phyloP scores from a whole-genome alignment of 208 protist genomes.

The Leishmania gerbilli region DNA sequence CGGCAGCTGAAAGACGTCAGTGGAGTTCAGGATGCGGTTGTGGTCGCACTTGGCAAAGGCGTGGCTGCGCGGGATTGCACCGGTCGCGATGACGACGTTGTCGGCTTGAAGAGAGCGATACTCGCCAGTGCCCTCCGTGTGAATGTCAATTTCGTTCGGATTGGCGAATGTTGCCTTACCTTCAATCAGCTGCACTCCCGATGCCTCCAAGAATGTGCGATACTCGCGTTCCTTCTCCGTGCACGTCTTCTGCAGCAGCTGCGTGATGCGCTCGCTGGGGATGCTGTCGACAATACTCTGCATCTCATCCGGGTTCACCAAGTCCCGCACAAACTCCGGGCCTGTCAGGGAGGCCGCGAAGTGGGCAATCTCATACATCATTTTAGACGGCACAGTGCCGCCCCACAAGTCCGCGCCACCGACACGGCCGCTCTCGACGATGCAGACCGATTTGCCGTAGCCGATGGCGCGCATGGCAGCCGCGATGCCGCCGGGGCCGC shows the following conservation, averaged over 20 bases:
- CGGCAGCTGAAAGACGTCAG: slow-evolving; percentile 54
- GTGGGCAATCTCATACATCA: slow-evolving; percentile 69
- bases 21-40: slow-evolving; percentile 45
- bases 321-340: slow-evolving; percentile 25
- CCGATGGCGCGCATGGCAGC: slow-evolving; percentile 58
- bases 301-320: slow-evolving; percentile 37
- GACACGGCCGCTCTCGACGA: slow-evolving; percentile 55
- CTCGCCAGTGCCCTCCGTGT: slow-evolving; percentile 44
- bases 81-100: slow-evolving; percentile 79
- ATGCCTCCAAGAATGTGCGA: slow-evolving; percentile 24
- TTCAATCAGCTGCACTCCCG: slow-evolving; percentile 56
- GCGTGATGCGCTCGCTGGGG: slow-evolving; percentile 33
- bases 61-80: slow-evolving; percentile 48
- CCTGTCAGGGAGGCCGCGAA: slow-evolving; percentile 38
- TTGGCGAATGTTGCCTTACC: slow-evolving; percentile 66
- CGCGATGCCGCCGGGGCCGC: slow-evolving; percentile 61
- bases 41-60: slow-evolving; percentile 43
- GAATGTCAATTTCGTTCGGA: slow-evolving; percentile 56
- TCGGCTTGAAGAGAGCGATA: slow-evolving; percentile 62
- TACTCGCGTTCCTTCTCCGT: slow-evolving; percentile 43
- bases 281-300: slow-evolving; percentile 27
- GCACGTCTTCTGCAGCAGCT: slow-evolving; percentile 43
- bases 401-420: slow-evolving; percentile 74
- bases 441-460: slow-evolving; percentile 60
- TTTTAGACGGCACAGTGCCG: slow-evolving; percentile 74